Evolutionary conservation across 768 basidiomycete genomes (phyloP), one percentile per base, ranked within the genome.

Genomic region (Boletus rubescentipes): DNA sequence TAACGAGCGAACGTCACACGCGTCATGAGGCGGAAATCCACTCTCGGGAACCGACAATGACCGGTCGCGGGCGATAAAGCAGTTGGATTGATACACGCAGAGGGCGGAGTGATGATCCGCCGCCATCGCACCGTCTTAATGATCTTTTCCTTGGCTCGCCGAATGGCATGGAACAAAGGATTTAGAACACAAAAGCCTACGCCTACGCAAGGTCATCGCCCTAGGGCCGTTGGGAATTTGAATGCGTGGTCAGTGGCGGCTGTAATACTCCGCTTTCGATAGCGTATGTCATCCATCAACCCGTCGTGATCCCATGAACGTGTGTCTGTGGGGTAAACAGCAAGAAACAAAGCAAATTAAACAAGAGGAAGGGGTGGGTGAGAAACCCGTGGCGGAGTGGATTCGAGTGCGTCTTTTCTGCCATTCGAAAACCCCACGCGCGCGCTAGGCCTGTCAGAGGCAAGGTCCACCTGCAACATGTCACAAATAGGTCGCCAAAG

Each of bases 361-460:
- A 36, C 30, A 15, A 32, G 18, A 6, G 23, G 23, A 44, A 44
- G 14, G 41, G 42, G 54, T 37, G 47, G 53, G 65, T 60, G 63
- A 58, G 62, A n/a, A 65, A 55, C 42, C n/a, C 5, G 57, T 58
- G 62, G 58, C 55, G 54, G 55, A 35, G 51, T 37, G 48, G 23
- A 41, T 34, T n/a, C 15, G 18, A 36, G 10, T 67, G 67, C 63
- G 67, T 67, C 63, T 61, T 68, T 69, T 68, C 43, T 60, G 67
- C 67, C 67, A 69, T 68, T 69, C 39, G 67, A 55, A 56, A 35
- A 36, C 21, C 26, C 30, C 53, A 46, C 51, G 59, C 46, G 49
- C 29, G 41, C 47, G 56, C 57, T 46, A 45, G 53, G 45, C 26
- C 26, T 26, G 26, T 26, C 26, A 26, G 51, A 14, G 18, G 32